Evolutionary conservation across 2,329 filamentous ascomycete species (phyloP).

Genomic region (Dothistroma septosporum): DNA sequence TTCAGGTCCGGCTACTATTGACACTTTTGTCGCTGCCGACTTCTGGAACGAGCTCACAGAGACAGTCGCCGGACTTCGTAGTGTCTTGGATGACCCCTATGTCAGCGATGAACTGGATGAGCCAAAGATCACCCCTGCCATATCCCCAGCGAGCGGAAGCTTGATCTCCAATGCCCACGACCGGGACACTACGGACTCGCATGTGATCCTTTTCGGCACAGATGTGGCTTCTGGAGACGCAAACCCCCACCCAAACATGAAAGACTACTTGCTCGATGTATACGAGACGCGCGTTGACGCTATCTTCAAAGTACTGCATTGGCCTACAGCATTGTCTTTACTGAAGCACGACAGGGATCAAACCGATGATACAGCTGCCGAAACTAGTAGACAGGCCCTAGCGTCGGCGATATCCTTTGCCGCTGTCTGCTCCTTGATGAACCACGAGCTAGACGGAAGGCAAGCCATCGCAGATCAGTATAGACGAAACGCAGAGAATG

Average conservation of each 20-base stretch:
- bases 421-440: conserved; percentile 6
- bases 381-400: neutral
- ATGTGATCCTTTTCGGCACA: neutral
- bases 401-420: conserved; percentile 10
- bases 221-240: neutral
- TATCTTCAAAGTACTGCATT: conserved; percentile 14
- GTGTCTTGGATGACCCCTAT: conserved; percentile 4
- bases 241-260: neutral
- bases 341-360: neutral
- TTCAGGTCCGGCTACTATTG: neutral
- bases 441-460: conserved; percentile 7
- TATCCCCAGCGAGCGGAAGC: neutral
- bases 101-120: neutral
- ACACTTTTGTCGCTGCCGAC: conserved; percentile 7
- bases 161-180: neutral
- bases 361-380: neutral
- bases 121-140: neutral
- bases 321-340: conserved; percentile 4
- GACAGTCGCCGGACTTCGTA: conserved; percentile 8
- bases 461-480: neutral
- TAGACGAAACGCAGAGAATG: neutral
- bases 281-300: conserved; percentile 11
- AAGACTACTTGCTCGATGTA: neutral
- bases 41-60: conserved; percentile 11
- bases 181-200: neutral